Evolutionary conservation across 164 flowering plant genomes (phyloP).

Genomic region (Vitis cinerea): DNA sequence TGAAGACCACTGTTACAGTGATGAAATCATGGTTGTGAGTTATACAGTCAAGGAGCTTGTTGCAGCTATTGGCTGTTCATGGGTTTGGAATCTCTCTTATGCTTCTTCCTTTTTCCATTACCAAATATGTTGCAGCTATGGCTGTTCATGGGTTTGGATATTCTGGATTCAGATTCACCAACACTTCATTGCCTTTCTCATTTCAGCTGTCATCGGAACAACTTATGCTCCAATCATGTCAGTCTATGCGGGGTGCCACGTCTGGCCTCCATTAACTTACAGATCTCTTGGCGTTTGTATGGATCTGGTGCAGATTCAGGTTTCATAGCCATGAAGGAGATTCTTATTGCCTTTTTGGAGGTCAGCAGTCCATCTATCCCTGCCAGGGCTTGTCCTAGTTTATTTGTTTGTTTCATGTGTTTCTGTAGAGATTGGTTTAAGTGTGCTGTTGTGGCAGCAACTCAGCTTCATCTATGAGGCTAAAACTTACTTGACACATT

Average conservation of each 20-base stretch:
- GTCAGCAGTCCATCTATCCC: slow-evolving; percentile 48
- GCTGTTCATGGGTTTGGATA: too few species aligned
- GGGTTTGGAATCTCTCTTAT: too few species aligned
- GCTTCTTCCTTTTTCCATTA: too few species aligned
- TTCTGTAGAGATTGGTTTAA: slow-evolving; percentile 65
- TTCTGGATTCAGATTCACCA: too few species aligned
- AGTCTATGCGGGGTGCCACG: slow-evolving; percentile 37
- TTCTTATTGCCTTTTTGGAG: slow-evolving; percentile 41
- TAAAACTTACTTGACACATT: slow-evolving; percentile 64
- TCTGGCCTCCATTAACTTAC: slow-evolving; percentile 56
- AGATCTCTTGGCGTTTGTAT: slow-evolving; percentile 10
- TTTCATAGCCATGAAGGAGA: slow-evolving; percentile 32
- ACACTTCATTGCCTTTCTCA: slow-evolving; percentile 30
- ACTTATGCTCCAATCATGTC: slow-evolving; percentile 60
- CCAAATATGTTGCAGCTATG: too few species aligned
- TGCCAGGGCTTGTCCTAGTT: slow-evolving; percentile 66
- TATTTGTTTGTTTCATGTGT: slow-evolving; percentile 72
- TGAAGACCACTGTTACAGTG: too few species aligned
- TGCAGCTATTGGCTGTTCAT: too few species aligned
- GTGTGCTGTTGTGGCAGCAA: slow-evolving; percentile 87
- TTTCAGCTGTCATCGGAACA: slow-evolving; percentile 63
- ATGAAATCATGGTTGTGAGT: too few species aligned
- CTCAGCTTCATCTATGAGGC: slow-evolving; percentile 75
- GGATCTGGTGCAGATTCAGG: slow-evolving; percentile 14
- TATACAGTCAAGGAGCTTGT: too few species aligned